phyloP scores from a whole-genome alignment of 2,329 filamentous ascomycete species.

The Hypoxylon sp. region DNA sequence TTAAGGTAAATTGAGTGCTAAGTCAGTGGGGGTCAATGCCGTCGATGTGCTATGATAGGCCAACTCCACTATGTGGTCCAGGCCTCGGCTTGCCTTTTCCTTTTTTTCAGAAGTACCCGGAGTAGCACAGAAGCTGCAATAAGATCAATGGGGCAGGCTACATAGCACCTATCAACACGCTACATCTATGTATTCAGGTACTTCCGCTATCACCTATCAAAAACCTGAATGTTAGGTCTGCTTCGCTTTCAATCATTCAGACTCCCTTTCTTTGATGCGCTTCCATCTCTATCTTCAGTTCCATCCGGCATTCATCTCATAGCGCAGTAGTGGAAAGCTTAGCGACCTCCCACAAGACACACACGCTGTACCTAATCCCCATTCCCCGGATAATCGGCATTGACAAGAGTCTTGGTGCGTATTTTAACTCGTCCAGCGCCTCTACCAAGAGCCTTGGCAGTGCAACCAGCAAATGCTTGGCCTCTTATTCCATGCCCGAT shows the following conservation, averaged over 20 bases:
- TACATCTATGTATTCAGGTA: too few species aligned
- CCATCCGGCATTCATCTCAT: neutral
- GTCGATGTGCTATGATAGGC: slow-evolving; percentile 16
- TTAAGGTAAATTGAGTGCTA: slow-evolving; percentile 28
- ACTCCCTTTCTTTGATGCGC: neutral
- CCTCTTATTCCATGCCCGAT: slow-evolving; percentile 17
- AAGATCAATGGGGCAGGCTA: too few species aligned
- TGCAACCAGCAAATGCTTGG: slow-evolving; percentile 41
- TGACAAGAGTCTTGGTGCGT: slow-evolving; percentile 14
- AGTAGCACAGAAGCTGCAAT: too few species aligned
- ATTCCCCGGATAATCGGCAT: slow-evolving; percentile 47
- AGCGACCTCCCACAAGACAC: slow-evolving; percentile 17
- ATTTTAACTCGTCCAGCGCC: slow-evolving; percentile 31
- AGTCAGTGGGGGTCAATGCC: slow-evolving; percentile 25
- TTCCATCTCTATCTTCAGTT: neutral
- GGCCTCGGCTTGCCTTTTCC: slow-evolving; percentile 18
- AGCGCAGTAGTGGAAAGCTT: neutral
- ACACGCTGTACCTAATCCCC: slow-evolving; percentile 23
- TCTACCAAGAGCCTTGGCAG: slow-evolving; percentile 41
- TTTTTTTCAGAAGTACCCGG: too few species aligned
- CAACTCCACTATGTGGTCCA: slow-evolving; percentile 5
- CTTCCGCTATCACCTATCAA: too few species aligned
- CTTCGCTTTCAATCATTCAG: too few species aligned
- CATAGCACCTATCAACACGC: too few species aligned
- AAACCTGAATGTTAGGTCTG: too few species aligned